These are phyloP conservation scores for Cytidiella melzeri DNA, from an alignment of 768 basidiomycete genomes.

Conservation along the genomic window DNA sequence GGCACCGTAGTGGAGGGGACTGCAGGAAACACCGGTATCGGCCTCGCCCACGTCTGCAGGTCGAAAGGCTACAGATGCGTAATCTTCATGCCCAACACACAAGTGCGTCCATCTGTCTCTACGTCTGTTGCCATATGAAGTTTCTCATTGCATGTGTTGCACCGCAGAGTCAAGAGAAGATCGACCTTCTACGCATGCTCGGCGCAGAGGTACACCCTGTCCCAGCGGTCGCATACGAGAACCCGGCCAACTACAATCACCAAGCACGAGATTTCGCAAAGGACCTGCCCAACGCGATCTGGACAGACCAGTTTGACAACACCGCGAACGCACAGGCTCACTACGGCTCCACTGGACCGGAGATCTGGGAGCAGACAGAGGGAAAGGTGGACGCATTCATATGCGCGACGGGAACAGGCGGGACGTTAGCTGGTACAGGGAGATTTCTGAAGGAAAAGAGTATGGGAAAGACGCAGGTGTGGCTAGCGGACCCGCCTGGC, in stretches of 20 bases:
- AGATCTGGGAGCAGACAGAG: conserved; percentile 88
- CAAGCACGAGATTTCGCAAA: conserved; percentile 88
- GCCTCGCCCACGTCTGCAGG: conserved; percentile 91
- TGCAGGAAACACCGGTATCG: conserved; percentile 97
- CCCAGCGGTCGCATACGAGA: conserved; percentile 93
- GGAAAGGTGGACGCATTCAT: conserved; percentile 86
- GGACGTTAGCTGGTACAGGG: conserved; percentile 88
- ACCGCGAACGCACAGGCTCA: conserved; percentile 85
- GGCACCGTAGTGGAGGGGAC: conserved; percentile 98
- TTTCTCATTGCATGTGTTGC: too few species aligned
- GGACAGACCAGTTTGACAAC: conserved; percentile 99
- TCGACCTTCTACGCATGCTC: conserved; percentile 93
- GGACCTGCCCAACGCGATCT: conserved; percentile 71
- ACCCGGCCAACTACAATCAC: conserved; percentile 96
- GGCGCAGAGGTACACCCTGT: conserved; percentile 97
- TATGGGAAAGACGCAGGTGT: conserved; percentile 72
- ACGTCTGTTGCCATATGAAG: background rate
- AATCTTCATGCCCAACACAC: conserved; percentile 97
- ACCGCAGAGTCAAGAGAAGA: conserved; percentile 90
- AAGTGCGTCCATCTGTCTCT: conserved; percentile 40
- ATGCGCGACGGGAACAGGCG: conserved; percentile 93
- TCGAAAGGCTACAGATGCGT: conserved; percentile 94
- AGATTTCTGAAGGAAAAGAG: conserved; percentile 81
- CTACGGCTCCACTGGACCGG: conserved; percentile 88
- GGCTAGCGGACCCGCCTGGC: conserved; percentile 96